Evolutionary conservation across 805 yeast species (phyloP).

Genomic region (Candida boidinii): DNA sequence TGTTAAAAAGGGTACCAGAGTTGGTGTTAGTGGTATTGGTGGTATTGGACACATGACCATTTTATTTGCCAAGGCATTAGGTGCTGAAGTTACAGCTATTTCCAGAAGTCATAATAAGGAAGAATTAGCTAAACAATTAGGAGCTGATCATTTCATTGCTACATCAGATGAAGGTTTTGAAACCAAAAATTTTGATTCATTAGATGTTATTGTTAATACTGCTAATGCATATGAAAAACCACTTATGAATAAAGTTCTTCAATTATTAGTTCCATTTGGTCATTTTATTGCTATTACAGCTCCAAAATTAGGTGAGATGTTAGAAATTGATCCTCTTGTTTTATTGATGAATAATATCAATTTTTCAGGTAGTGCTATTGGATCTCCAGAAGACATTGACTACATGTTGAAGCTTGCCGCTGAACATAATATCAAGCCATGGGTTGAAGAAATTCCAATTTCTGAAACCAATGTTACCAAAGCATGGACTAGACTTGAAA

Average conservation of each 20-base stretch:
- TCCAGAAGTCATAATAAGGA: slow-evolving; percentile 43
- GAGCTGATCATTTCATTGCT: slow-evolving; percentile 49
- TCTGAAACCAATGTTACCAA: slow-evolving; percentile 41
- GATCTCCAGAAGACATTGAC: slow-evolving; percentile 53
- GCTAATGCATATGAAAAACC: slow-evolving; percentile 31
- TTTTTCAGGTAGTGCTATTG: slow-evolving; percentile 31
- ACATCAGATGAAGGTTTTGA: slow-evolving; percentile 40
- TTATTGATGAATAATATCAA: slow-evolving; percentile 23
- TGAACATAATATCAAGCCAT: slow-evolving; percentile 47
- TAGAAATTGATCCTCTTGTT: slow-evolving; percentile 25
- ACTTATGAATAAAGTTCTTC: slow-evolving; percentile 14
- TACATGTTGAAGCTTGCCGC: slow-evolving; percentile 62
- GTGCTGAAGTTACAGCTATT: slow-evolving; percentile 52
- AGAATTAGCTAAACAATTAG: slow-evolving; percentile 42
- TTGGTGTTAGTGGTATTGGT: slow-evolving; percentile 58
- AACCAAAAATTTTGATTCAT: slow-evolving; percentile 24
- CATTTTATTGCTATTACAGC: slow-evolving; percentile 21
- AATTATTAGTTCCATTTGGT: slow-evolving; percentile 23
- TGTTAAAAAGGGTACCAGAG: slow-evolving; percentile 28
- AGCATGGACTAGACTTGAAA: slow-evolving; percentile 46
- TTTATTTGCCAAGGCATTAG: slow-evolving; percentile 51
- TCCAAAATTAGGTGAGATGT: slow-evolving; percentile 29
- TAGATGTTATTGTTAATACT: slow-evolving; percentile 42
- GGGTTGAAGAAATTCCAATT: slow-evolving; percentile 55
- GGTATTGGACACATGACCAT: slow-evolving; percentile 61